Conservation (phyloP, 1,139 yeast genomes). For the Debaryomyces fabryi region DNA sequence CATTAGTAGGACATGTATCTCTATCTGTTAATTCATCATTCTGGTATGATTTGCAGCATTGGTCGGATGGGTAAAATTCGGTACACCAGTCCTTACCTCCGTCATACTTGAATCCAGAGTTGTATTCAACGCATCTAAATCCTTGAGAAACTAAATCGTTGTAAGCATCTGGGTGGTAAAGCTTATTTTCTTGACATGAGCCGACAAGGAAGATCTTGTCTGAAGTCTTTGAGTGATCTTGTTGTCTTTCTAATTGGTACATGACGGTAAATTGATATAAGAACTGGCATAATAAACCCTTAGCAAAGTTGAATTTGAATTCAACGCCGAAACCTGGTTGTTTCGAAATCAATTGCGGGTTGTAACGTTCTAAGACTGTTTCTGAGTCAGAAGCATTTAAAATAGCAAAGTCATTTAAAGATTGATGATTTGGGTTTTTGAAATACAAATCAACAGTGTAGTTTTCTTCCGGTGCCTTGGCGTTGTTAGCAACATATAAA, state of each 20-base stretch:
- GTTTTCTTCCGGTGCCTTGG: conserved; percentile 17
- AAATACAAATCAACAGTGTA: conserved; percentile 23
- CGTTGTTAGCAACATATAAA: conserved; percentile 19
- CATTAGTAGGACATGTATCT: conserved; percentile 19
- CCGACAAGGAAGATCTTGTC: conserved; percentile 26
- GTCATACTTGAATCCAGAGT: conserved; percentile 23
- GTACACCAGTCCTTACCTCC: conserved; percentile 27
- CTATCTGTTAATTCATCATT: conserved; percentile 19
- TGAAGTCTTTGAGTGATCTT: conserved; percentile 14
- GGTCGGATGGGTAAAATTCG: conserved; percentile 19
- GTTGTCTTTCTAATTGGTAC: conserved; percentile 20
- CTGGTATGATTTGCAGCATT: conserved; percentile 19
- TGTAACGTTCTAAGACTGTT: conserved; percentile 17
- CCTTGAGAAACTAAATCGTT: conserved; percentile 17
- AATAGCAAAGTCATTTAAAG: conserved; percentile 17
- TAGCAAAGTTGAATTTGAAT: conserved; percentile 21
- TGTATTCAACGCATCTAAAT: conserved; percentile 25
- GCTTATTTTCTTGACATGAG: conserved; percentile 20
- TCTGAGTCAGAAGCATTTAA: conserved; percentile 20
- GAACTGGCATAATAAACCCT: conserved; percentile 24
- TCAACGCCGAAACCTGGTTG: conserved; percentile 23
- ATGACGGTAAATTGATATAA: conserved; percentile 23
- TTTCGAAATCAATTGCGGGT: conserved; percentile 20
- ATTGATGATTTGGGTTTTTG: conserved; percentile 17
- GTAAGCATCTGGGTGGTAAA: conserved; percentile 19